Percentiles rank a stretch among this genome's conserved stretches.
phyloP scores from a whole-genome alignment of 2,329 filamentous ascomycete genomes.

The Cladosporium phlei region DNA sequence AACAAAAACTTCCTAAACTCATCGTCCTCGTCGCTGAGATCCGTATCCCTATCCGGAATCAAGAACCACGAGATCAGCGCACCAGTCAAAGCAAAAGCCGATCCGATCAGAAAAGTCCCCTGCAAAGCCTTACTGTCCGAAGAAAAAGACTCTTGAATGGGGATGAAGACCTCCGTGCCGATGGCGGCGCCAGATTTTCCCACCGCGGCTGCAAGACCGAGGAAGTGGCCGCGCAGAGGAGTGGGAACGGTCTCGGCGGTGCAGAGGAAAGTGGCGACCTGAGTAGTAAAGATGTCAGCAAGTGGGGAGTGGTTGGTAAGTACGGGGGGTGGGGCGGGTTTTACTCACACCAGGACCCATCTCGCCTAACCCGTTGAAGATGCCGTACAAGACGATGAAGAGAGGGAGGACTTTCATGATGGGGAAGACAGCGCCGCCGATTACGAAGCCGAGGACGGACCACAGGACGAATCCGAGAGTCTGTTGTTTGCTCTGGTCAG shows the following conservation, averaged over 20 bases:
- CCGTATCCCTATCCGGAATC: constrained; percentile 42
- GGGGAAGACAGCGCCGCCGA: constrained; percentile 69
- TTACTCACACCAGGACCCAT: constrained; percentile 61
- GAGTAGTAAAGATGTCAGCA: constrained; percentile 27
- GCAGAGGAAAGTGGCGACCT: constrained; percentile 66
- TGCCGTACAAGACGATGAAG: constrained; percentile 64
- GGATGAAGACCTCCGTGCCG: constrained; percentile 66
- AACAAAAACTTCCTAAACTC: constrained; percentile 39
- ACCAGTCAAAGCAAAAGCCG: constrained; percentile 46
- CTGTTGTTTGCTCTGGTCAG: no score
- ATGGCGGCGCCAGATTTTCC: constrained; percentile 75
- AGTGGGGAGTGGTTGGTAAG: constrained; percentile 40
- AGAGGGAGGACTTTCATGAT: constrained; percentile 54
- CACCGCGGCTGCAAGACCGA: constrained; percentile 63
- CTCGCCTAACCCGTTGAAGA: constrained; percentile 73
- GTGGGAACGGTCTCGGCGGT: constrained; percentile 84
- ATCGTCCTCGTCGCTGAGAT: constrained; percentile 43
- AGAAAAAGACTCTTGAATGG: constrained; percentile 40
- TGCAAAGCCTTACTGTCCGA: constrained; percentile 41
- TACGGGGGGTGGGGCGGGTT: constrained; percentile 51
- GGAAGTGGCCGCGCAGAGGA: constrained; percentile 68
- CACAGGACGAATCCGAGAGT: neutral
- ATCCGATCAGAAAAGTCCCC: constrained; percentile 48
- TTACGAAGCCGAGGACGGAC: constrained; percentile 57
- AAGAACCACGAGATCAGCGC: constrained; percentile 43